Evolutionary conservation across 352 stramenopile species (phyloP).

Genomic region (Thalassiosira mediterranea): DNA sequence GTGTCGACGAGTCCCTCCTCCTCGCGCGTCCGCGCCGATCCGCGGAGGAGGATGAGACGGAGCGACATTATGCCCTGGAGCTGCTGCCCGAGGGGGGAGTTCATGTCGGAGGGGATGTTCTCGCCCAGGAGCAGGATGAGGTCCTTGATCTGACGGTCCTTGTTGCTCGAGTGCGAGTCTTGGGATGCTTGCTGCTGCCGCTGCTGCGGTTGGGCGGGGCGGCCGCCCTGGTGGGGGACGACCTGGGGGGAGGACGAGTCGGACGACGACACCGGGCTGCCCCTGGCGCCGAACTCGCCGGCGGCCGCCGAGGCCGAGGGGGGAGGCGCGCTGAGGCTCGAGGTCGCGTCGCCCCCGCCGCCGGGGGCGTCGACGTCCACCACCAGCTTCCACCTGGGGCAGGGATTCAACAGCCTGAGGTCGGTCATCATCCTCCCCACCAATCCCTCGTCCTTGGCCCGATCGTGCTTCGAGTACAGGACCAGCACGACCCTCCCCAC

Average conservation of each 20-base stretch:
- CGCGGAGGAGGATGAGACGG: conserved; percentile 57
- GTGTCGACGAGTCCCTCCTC: conserved; percentile 61
- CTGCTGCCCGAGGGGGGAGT: conserved; percentile 50
- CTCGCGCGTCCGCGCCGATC: conserved; percentile 30
- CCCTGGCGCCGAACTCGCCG: neutral
- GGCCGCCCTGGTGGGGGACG: neutral
- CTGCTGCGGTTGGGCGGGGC: neutral
- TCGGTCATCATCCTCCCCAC: conserved; percentile 25
- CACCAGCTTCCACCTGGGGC: conserved; percentile 77
- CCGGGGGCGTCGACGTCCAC: conserved; percentile 60
- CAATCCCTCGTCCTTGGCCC: conserved; percentile 40
- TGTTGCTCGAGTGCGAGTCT: neutral
- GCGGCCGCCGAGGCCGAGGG: neutral
- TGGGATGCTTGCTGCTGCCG: neutral
- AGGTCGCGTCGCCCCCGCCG: neutral
- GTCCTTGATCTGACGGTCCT: conserved; percentile 56
- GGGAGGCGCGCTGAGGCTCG: neutral
- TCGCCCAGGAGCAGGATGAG: conserved; percentile 67
- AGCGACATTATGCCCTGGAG: conserved; percentile 73
- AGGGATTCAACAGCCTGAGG: conserved; percentile 52
- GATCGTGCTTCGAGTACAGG: conserved; percentile 56
- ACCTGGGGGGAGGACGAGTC: neutral
- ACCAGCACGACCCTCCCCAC: conserved; percentile 62
- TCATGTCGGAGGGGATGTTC: conserved; percentile 66
- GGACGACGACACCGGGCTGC: neutral